phyloP scores from a whole-genome alignment of 345 rosid genomes.

The Iberis pinnata region DNA sequence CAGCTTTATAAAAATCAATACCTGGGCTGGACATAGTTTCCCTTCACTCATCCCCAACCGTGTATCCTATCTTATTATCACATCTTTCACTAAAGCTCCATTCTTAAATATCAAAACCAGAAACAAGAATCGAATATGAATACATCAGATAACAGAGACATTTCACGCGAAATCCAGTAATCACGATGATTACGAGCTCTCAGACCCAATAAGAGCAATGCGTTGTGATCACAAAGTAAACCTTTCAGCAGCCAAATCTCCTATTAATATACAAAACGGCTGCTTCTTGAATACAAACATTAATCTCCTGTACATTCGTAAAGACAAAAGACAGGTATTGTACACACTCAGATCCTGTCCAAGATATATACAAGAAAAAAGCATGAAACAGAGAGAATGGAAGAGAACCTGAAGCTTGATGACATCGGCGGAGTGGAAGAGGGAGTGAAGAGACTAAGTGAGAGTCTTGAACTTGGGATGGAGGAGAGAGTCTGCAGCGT shows the following conservation, averaged over 20 bases:
- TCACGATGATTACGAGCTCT: too few relatives aligned
- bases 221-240: background rate
- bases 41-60: constrained; percentile 82
- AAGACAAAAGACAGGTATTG: background rate
- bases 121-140: constrained; percentile 10
- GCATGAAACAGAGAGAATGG: background rate
- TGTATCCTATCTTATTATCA: constrained; percentile 83
- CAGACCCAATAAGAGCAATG: background rate
- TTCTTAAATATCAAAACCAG: constrained; percentile 35
- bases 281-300: background rate
- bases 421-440: constrained; percentile 60
- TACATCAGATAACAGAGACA: constrained; percentile 3
- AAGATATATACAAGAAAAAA: background rate
- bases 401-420: constrained; percentile 62
- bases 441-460: constrained; percentile 67
- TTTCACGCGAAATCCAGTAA: too few relatives aligned
- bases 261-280: too few relatives aligned
- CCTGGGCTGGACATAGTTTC: constrained; percentile 93
- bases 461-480: constrained; percentile 69
- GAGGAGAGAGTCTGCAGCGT: constrained; percentile 64
- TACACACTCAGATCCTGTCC: background rate
- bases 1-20: constrained; percentile 6
- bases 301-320: background rate
- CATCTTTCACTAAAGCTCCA: constrained; percentile 87
- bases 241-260: constrained; percentile 9